These are phyloP conservation scores for Saitozyma sp. DNA, from an alignment of 768 basidiomycete genomes.

Conservation along the genomic window DNA sequence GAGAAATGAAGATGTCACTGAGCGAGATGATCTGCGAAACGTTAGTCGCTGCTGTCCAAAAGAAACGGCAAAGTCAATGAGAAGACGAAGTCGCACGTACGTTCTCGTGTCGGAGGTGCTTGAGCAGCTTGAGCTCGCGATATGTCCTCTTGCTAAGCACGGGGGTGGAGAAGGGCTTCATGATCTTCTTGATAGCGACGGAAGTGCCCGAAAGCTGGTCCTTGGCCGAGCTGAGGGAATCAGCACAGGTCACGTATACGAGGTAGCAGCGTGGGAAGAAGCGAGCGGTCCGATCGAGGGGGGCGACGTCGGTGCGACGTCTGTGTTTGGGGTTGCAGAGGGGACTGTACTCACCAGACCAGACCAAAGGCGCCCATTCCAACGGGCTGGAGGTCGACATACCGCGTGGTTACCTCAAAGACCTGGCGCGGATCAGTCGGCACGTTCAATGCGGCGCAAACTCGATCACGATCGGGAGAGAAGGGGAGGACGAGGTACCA, in stretches of 20 bases:
- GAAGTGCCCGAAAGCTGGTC: conserved; percentile 90
- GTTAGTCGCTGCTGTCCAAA: neutral
- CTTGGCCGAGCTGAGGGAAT: conserved; percentile 71
- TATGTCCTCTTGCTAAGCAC: conserved; percentile 98
- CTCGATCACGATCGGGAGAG: neutral
- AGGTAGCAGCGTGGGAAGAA: neutral
- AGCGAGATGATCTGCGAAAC: conserved; percentile 85
- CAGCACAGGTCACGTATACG: too few relatives aligned
- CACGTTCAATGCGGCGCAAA: neutral
- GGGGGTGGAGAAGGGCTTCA: conserved; percentile 97
- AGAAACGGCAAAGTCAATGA: neutral
- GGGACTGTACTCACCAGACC: conserved; percentile 71
- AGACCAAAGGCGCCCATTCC: conserved; percentile 99
- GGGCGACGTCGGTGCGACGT: neutral
- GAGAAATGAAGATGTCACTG: conserved; percentile 98
- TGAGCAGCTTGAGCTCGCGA: conserved; percentile 94
- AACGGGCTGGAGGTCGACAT: conserved; percentile 98
- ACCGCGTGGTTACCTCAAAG: conserved; percentile 87
- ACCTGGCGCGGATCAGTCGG: conserved; percentile 31
- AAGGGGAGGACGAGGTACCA: neutral
- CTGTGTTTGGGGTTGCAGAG: neutral
- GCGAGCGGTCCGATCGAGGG: neutral
- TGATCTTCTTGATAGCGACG: conserved; percentile 99
- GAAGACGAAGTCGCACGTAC: conserved; percentile 56
- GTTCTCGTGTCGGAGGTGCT: conserved; percentile 98